These are phyloP conservation scores for Lachancea cidri DNA, from an alignment of 805 yeast genomes.

Conservation along the genomic window DNA sequence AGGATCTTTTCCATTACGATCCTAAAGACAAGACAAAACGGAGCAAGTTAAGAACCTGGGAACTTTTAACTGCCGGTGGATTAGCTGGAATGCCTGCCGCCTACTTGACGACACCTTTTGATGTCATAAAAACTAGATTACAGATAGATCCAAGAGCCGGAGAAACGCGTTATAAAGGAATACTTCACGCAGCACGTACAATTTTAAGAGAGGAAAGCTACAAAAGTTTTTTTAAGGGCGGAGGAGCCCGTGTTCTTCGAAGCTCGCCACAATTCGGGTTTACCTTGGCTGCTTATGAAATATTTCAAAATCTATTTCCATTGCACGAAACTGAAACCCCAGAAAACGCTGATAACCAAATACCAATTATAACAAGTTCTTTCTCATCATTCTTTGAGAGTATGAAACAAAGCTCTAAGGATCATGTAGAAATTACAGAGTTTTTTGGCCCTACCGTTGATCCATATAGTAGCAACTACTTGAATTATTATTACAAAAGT, in stretches of 20 bases:
- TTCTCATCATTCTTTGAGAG: conserved; percentile 19
- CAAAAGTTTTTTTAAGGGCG: conserved; percentile 90
- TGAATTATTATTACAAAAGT: conserved; percentile 47
- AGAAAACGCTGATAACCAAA: conserved; percentile 11
- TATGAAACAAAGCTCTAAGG: conserved; percentile 12
- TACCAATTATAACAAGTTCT: conserved; percentile 22
- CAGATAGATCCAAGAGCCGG: conserved; percentile 79
- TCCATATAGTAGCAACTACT: conserved; percentile 38
- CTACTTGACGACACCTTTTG: conserved; percentile 92
- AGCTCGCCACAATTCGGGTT: conserved; percentile 98
- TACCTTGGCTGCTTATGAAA: conserved; percentile 94
- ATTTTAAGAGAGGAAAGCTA: conserved; percentile 80
- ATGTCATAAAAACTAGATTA: conserved; percentile 90
- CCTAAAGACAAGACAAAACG: conserved; percentile 58
- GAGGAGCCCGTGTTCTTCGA: conserved; percentile 88
- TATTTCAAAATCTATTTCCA: conserved; percentile 77
- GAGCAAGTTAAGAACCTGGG: conserved; percentile 69
- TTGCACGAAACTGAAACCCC: conserved; percentile 32
- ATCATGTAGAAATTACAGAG: conserved; percentile 13
- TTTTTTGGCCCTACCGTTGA: conserved; percentile 25
- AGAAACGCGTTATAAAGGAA: conserved; percentile 72
- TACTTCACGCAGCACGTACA: conserved; percentile 67
- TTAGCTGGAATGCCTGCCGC: conserved; percentile 98
- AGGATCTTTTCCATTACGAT: conserved; percentile 74
- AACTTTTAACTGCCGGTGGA: conserved; percentile 82